Evolutionary conservation across 2,329 filamentous ascomycete species (phyloP).

Genomic region (Chrysoporthe puriensis): DNA sequence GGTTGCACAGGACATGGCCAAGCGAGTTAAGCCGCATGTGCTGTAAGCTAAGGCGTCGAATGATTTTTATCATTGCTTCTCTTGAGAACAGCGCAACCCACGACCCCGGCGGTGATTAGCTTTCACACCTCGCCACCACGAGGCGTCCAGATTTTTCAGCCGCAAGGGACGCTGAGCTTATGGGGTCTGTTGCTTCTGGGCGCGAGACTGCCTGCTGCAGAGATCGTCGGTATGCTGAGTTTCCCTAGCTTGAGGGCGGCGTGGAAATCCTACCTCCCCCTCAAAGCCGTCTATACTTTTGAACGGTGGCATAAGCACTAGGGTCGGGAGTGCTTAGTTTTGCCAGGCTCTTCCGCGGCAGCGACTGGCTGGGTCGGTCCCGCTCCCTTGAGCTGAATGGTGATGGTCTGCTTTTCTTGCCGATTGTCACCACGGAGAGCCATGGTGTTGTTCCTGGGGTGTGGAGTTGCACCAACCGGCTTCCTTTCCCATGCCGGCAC

Average conservation of each 20-base stretch:
- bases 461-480: background rate
- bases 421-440: background rate
- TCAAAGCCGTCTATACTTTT: background rate
- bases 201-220: background rate
- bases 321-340: background rate
- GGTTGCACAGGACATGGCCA: no score
- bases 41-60: no score
- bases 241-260: no score
- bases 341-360: background rate
- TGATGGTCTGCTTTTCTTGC: background rate
- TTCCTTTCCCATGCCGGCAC: background rate
- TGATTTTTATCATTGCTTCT: no score
- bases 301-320: background rate
- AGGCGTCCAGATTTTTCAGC: background rate
- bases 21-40: no score
- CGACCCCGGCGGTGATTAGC: no score
- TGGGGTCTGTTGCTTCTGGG: background rate
- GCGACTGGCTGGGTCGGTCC: background rate
- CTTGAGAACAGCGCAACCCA: no score
- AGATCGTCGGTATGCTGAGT: background rate
- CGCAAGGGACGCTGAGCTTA: background rate
- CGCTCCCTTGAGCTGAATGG: background rate
- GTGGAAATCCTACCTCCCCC: background rate
- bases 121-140: no score
- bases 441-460: background rate